Conservation (phyloP, 2,329 filamentous ascomycete species). For the Decorospora gaudefroyi region DNA sequence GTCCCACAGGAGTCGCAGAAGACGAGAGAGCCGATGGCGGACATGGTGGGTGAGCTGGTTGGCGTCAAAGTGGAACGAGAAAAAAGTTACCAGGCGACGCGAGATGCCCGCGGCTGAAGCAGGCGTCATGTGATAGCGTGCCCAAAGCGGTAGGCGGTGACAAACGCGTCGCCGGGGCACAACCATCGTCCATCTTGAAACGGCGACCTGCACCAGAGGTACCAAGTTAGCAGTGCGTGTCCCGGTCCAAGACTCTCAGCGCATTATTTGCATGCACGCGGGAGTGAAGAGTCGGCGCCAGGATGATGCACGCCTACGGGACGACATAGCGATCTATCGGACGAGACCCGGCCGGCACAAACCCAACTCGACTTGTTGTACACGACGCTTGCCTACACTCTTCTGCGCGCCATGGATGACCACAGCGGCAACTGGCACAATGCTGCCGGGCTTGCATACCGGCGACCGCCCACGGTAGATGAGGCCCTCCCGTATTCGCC, state of each 20-base stretch:
- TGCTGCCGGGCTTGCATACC: constrained; percentile 40
- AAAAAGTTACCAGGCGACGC: constrained; percentile 30
- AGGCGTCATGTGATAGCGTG: constrained; percentile 25
- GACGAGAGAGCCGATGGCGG: constrained; percentile 84
- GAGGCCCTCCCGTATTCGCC: constrained; percentile 83
- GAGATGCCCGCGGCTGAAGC: constrained; percentile 20
- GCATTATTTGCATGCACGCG: constrained; percentile 12
- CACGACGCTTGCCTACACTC: constrained; percentile 2
- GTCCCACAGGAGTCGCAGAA: constrained; percentile 95
- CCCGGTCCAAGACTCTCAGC: constrained; percentile 1
- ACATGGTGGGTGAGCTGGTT: constrained; percentile 62
- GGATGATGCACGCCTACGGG: constrained; percentile 21
- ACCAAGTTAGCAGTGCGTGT: constrained; percentile 2
- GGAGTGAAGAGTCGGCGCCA: constrained; percentile 4
- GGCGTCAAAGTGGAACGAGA: constrained; percentile 11
- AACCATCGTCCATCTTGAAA: constrained; percentile 11
- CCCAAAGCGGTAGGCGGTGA: constrained; percentile 33
- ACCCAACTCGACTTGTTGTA: too few species aligned
- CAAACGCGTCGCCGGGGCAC: constrained; percentile 23
- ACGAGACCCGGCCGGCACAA: constrained; percentile 4
- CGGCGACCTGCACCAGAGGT: neutral
- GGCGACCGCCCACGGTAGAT: constrained; percentile 61
- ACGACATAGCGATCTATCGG: constrained; percentile 16
- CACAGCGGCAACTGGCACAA: constrained; percentile 38
- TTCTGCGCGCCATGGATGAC: constrained; percentile 9